These are phyloP conservation scores for Chlorociboria aeruginascens DNA, from an alignment of 495 filamentous ascomycete genomes.

Conservation along the genomic window DNA sequence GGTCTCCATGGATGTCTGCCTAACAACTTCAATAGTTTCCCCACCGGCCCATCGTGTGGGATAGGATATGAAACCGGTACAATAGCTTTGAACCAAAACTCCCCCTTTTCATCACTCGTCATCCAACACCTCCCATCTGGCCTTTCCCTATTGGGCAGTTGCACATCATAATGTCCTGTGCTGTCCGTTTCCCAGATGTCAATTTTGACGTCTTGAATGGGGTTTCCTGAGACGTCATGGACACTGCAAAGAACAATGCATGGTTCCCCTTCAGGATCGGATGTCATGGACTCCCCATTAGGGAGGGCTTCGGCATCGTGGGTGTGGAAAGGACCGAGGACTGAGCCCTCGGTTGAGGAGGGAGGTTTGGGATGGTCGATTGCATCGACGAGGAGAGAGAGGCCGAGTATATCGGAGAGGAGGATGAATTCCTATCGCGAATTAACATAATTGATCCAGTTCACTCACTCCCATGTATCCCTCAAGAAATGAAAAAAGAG, in stretches of 20 bases:
- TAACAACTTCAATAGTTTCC: conserved; percentile 58
- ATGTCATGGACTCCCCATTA: conserved; percentile 57
- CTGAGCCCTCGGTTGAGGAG: conserved; percentile 69
- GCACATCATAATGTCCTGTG: conserved; percentile 81
- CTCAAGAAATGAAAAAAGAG: not conserved
- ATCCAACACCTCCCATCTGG: conserved; percentile 78
- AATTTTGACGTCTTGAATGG: conserved; percentile 59
- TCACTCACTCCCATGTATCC: not conserved
- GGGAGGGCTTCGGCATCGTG: conserved; percentile 62
- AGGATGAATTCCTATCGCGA: conserved; percentile 76
- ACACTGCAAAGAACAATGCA: conserved; percentile 70
- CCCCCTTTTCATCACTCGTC: conserved; percentile 52
- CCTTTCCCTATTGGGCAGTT: conserved; percentile 54
- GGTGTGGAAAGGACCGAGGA: conserved; percentile 89
- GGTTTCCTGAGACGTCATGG: conserved; percentile 52
- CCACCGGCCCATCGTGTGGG: conserved; percentile 82
- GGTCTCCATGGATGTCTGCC: conserved; percentile 72
- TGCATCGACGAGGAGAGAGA: conserved; percentile 78
- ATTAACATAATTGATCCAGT: not conserved
- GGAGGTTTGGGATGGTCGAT: conserved; percentile 86
- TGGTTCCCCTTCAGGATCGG: conserved; percentile 56
- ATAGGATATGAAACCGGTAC: conserved; percentile 84
- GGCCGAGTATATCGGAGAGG: conserved; percentile 80
- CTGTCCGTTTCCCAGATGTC: conserved; percentile 94
- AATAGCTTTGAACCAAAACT: conserved; percentile 84